phyloP scores from a whole-genome alignment of 805 yeast species.

The Candida endomychidarum region DNA sequence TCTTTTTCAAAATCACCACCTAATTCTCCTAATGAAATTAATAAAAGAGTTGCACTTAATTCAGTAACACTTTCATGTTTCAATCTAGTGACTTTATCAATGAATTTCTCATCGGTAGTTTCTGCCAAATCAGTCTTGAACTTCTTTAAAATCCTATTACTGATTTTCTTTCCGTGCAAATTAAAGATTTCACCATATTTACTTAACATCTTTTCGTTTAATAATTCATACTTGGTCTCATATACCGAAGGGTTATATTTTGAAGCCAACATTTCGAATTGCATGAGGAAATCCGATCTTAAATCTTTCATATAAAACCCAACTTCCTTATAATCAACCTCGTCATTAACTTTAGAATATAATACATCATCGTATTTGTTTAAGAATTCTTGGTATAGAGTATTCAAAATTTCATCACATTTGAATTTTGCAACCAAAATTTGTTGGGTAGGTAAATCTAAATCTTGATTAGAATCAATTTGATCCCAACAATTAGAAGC shows the following conservation, averaged over 20 bases:
- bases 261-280: conserved; percentile 72
- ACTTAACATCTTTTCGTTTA: conserved; percentile 42
- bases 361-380: conserved; percentile 18
- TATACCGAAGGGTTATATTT: conserved; percentile 72
- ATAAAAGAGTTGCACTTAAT: conserved; percentile 16
- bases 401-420: conserved; percentile 80
- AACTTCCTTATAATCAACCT: conserved; percentile 46
- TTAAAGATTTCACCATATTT: conserved; percentile 40
- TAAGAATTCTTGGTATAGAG: conserved; percentile 30
- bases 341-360: conserved; percentile 9
- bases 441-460: conserved; percentile 96
- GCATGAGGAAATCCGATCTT: conserved; percentile 45
- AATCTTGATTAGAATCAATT: conserved; percentile 87
- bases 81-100: conserved; percentile 14
- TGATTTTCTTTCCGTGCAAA: conserved; percentile 21
- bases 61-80: conserved; percentile 7
- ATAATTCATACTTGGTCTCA: conserved; percentile 52
- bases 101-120: conserved; percentile 16
- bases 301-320: conserved; percentile 46
- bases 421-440: conserved; percentile 90
- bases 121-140: conserved; percentile 14
- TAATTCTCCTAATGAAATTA: conserved; percentile 30
- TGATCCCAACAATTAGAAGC: conserved; percentile 93
- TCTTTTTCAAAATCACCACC: conserved; percentile 17
- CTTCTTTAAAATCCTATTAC: conserved; percentile 15